These are phyloP conservation scores for Umbilicus rupestris DNA, from an alignment of 164 flowering plant species.

Conservation along the genomic window DNA sequence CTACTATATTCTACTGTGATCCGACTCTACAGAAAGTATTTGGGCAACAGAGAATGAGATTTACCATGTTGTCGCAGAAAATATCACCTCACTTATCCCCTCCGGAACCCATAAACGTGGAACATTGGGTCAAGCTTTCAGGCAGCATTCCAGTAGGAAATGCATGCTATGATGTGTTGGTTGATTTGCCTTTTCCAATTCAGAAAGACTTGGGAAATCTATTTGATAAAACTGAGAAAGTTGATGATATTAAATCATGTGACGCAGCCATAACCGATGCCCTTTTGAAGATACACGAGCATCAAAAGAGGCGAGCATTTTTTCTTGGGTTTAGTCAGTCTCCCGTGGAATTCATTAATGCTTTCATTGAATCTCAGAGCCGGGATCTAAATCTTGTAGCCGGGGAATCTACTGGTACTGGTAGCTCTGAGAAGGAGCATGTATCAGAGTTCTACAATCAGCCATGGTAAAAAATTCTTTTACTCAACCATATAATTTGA, in stretches of 20 bases:
- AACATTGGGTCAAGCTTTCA: constrained; percentile 38
- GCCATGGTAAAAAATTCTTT: constrained; percentile 31
- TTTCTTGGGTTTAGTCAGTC: constrained; percentile 53
- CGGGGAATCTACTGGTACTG: constrained; percentile 33
- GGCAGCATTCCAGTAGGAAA: constrained; percentile 35
- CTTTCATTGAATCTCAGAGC: constrained; percentile 40
- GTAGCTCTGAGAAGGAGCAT: constrained; percentile 36
- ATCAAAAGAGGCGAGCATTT: constrained; percentile 32
- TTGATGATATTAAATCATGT: constrained; percentile 37
- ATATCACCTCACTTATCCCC: constrained; percentile 35
- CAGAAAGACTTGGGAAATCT: constrained; percentile 32
- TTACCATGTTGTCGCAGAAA: constrained; percentile 36
- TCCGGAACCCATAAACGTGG: constrained; percentile 37
- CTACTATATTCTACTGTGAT: constrained; percentile 35
- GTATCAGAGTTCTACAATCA: constrained; percentile 41
- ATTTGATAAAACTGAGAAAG: constrained; percentile 36
- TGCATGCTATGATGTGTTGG: constrained; percentile 41
- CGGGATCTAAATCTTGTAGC: constrained; percentile 32
- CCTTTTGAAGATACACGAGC: constrained; percentile 38
- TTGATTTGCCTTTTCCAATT: constrained; percentile 41
- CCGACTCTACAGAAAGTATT: constrained; percentile 34
- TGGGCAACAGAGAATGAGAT: constrained; percentile 38
- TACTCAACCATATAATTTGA: not conserved
- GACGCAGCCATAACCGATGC: constrained; percentile 30
- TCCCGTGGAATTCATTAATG: constrained; percentile 39